Evolutionary conservation across 1,139 yeast genomes (phyloP), one percentile per base, ranked within the genome.

Genomic region (Geotrichum aggregatum): DNA sequence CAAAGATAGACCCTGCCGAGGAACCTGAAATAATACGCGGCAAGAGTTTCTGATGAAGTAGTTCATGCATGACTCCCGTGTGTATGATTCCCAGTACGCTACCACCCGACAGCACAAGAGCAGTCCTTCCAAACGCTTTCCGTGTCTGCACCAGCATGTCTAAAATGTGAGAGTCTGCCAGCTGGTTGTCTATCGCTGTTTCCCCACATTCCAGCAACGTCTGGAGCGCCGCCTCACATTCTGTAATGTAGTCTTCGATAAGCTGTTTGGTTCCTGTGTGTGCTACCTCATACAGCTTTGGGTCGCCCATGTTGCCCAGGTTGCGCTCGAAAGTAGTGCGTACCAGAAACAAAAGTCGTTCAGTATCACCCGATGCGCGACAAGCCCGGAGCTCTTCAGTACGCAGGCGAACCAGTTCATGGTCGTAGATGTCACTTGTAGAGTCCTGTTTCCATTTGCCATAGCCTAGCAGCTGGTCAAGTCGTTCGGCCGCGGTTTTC

Each of bases 11-110:
- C 16, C 99, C 99, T 0, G 98, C 96, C 13, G 96, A 87, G 10
- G 96, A 85, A 0, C 99, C 98, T 50, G 95, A 85, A n/a, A 92
- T 80, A 47, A 92, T 87, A 47, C 89, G 76, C 0, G 99, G 99
- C 41, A 92, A 71, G 34, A 91, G 73, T 50, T 84, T 82, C 45
- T 79, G 77, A 60, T 87, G 94, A 47, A 84, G 71, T 40, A 92
- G 74, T 6, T 94, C 86, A 5, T 89, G 80, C 51, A 91, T 73
- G 0, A 92, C 97, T 0, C 99, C 99, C 52, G 89, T 85, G 61
- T 92, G 98, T 59, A 91, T 82, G 49, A 91, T 73, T 0, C 98
- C 98, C 71, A 92, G 86, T 2, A 96, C 86, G 13, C 96, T 91
- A 1, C 99, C 99, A 1, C 99, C 99, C 46, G 95, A 84, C 49